Base-by-base conservation (phyloP, 2,329 filamentous ascomycete species). In the Pseudogymnoascus sp. region DNA sequence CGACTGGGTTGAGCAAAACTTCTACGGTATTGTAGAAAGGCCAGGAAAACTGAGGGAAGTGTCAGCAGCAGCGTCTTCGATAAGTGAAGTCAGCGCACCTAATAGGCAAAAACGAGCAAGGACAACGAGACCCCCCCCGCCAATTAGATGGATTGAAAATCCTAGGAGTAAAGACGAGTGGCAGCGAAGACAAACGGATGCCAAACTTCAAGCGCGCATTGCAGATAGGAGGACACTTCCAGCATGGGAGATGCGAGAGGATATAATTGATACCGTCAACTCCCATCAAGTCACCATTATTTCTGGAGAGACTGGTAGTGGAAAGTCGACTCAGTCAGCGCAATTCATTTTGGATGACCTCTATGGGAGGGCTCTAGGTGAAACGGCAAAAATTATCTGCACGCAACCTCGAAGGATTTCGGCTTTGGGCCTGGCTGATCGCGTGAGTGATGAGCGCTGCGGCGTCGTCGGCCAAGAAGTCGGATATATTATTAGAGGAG, bases 401-500 rank as follows among this genome's bases (percentile, higher is more conserved):
- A 99, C 94, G 0, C 94, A 99, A 70, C 94, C 94, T 21, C 86
- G 94, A 64, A 85, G 94, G 73, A 97, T 99, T 66, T 97, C 93
- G 28, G 94, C 94, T 1, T 82, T 99, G 8, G 92, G 94, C 60
- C 82, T 99, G 64, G 95, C 94, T 2, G 94, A 99, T 74, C 87
- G 94, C 69, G 94, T 99, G 1, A 91, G 91, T 53, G 92, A 96
- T 68, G 94, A 99, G 75, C 84, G 94, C 65, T 96, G 91, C 73
- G 85, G 84, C 7, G 79, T 77, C 35, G 87, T 97, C 10, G 93
- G 94, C 4, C 86, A 91, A 59, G 93, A 97, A 74, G 87, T 97
- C 37, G 93, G 93, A 5, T 97, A 96, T 73, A 84, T 88, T 5
- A 97, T 99, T 69, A 87, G 93, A 65, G 93, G 93, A 67, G 93